Base-by-base conservation (phyloP, 192 early-diverging fungal species). In the Coemansia sp. region DNA sequence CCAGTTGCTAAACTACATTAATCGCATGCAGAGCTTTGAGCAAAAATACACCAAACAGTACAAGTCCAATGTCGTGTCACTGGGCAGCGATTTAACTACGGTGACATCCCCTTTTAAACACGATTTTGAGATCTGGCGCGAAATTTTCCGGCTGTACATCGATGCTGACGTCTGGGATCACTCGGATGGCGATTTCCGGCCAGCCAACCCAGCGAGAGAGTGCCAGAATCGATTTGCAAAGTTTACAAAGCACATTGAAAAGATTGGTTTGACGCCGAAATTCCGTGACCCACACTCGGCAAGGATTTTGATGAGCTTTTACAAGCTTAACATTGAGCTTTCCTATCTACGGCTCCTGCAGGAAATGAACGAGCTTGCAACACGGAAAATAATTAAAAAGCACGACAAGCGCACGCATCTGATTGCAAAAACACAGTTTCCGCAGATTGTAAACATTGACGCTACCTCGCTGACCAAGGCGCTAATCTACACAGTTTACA, bases 361-460 rank as follows among this genome's bases (percentile, higher is more conserved):
- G 50, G 87, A 85, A 58, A 70, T 93, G 69, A 95, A 95, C 74
- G 86, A 87, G 57, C 86, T 83, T 54, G 92, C 93, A 0, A 88
- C 90, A 68, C 85, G 85, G 43, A 95, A 95, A 71, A 94, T 95
- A 38, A 72, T 95, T 40, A 95, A 95, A 73, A 95, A 95, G 73
- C 93, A 95, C 70, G 93, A 95, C 71, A 95, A 95, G 71, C 86
- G 88, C 20, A 93, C 90, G 10, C 87, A 88, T 22, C 72, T 95
- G 54, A 66, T 79, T 2, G 86, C 87, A 54, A 77, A 72, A 58
- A 68, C 68, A 16, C 69, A 75, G 68, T 85, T 85, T n/a, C 78
- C 79, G 12, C 71, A 72, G 60, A 48, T 82, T 8, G 40, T 79
- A 16, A 68, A 71, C 51, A 68, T 78, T 44, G 74, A 75, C 54